These are phyloP conservation scores for Limnomonas spitsbergensis DNA, from an alignment of 139 green algal species.

Conservation along the genomic window DNA sequence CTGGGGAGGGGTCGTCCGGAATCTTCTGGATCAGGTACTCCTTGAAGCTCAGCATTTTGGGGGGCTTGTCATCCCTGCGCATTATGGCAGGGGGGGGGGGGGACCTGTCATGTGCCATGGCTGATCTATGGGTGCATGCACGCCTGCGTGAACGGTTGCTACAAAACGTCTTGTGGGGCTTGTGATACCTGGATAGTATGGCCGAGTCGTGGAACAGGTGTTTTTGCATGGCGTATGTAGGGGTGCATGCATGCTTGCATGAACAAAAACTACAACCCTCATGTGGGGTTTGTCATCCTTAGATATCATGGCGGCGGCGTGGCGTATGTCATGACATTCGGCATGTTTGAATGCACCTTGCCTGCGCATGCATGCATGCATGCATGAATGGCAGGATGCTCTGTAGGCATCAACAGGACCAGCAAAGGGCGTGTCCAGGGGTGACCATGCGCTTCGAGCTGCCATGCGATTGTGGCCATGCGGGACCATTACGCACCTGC, in stretches of 20 bases:
- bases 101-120: not conserved
- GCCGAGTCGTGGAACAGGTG: too few species aligned
- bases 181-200: not conserved
- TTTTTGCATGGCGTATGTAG: too few species aligned
- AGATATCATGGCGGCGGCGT: too few species aligned
- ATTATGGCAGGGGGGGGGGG: too few species aligned
- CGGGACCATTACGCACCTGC: too few species aligned
- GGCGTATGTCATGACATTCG: too few species aligned
- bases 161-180: not conserved
- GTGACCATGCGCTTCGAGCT: not conserved
- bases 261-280: too few species aligned
- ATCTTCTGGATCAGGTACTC: conserved; percentile 46
- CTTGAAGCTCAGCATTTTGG: conserved; percentile 45
- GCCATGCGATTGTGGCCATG: not conserved
- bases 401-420: not conserved
- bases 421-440: too few species aligned
- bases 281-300: too few species aligned
- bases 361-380: not conserved
- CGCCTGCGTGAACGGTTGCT: not conserved
- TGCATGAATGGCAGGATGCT: not conserved
- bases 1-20: conserved; percentile 52
- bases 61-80: not conserved
- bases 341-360: too few species aligned
- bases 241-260: too few species aligned
- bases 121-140: not conserved